Conservation (phyloP, 257 asterid species). For the Solanum neorickii region DNA sequence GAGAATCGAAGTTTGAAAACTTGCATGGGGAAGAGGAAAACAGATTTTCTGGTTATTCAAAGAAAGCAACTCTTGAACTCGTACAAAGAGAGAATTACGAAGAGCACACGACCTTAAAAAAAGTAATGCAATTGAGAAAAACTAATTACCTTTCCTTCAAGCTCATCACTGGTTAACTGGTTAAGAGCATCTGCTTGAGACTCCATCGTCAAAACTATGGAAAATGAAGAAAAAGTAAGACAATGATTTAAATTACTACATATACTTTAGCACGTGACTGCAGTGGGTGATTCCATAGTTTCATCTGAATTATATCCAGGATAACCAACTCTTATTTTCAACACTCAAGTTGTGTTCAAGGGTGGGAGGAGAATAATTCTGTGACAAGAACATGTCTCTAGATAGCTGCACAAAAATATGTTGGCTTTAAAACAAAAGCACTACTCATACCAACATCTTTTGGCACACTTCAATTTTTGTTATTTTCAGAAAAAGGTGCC, state of each 20-base stretch:
- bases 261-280: not conserved
- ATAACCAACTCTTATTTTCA: not conserved
- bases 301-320: not conserved
- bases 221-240: not conserved
- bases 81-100: not conserved
- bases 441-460: not conserved
- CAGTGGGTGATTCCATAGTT: not conserved
- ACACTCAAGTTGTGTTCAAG: not conserved
- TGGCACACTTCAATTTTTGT: not conserved
- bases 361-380: not conserved
- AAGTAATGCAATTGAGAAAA: not conserved
- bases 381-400: not conserved
- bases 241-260: conserved; percentile 1
- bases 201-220: conserved; percentile 82
- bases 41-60: not conserved
- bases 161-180: conserved; percentile 77
- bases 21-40: too few relatives aligned
- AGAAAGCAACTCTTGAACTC: not conserved
- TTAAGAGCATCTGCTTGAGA: conserved; percentile 86
- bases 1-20: too few relatives aligned
- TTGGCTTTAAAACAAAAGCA: not conserved
- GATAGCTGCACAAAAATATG: not conserved
- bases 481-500: not conserved
- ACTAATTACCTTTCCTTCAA: conserved; percentile 76
- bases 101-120: not conserved